These are phyloP conservation scores for Alnus glutinosa DNA, from an alignment of 306 rosid genomes.

Conservation along the genomic window DNA sequence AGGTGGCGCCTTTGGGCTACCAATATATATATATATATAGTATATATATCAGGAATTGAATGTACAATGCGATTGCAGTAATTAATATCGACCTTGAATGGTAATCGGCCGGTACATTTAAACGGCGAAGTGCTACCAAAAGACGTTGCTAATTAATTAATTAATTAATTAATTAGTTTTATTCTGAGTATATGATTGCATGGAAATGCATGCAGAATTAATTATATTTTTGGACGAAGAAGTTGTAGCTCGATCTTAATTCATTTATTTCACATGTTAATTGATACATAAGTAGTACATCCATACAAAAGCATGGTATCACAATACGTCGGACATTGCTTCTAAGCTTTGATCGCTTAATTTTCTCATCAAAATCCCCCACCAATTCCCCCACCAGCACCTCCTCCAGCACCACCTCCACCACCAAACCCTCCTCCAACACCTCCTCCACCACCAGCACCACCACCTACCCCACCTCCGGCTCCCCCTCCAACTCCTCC, in stretches of 20 bases:
- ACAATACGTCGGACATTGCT: not conserved
- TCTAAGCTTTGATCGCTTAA: not conserved
- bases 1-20: not conserved
- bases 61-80: not conserved
- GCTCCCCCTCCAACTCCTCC: conserved; percentile 13
- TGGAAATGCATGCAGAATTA: too few species aligned
- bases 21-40: not conserved
- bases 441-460: not conserved
- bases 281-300: not conserved
- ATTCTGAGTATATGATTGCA: too few species aligned
- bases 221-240: not conserved
- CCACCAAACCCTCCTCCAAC: not conserved
- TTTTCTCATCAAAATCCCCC: conserved; percentile 38
- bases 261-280: not conserved
- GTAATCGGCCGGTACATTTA: not conserved
- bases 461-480: not conserved
- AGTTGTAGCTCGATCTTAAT: not conserved
- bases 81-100: not conserved
- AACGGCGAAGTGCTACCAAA: not conserved
- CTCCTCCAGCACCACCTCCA: not conserved
- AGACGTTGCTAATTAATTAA: too few species aligned
- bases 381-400: conserved; percentile 26
- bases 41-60: not conserved
- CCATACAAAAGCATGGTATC: conserved; percentile 8
- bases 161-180: too few species aligned